These are phyloP conservation scores for Hypomontagnella submonticulosa DNA, from an alignment of 495 filamentous ascomycete species.

Conservation along the genomic window DNA sequence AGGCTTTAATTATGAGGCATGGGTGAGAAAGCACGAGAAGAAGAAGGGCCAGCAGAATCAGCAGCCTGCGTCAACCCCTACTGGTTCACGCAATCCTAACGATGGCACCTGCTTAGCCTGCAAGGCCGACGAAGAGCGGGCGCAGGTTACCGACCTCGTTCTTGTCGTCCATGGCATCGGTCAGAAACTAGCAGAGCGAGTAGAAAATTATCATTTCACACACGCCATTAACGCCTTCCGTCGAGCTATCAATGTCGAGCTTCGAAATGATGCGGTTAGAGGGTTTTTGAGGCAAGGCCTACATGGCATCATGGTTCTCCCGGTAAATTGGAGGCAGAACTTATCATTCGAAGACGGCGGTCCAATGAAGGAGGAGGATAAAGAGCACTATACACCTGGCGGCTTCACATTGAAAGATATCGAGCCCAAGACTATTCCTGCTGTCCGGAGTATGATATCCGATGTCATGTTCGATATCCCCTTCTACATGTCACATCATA, in stretches of 20 bases:
- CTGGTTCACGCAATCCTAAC: slow-evolving; percentile 43
- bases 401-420: slow-evolving; percentile 87
- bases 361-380: slow-evolving; percentile 59
- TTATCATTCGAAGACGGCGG: slow-evolving; percentile 84
- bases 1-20: slow-evolving; percentile 81
- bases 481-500: slow-evolving; percentile 95
- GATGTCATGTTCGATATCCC: slow-evolving; percentile 99
- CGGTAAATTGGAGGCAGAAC: slow-evolving; percentile 87
- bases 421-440: slow-evolving; percentile 88
- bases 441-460: slow-evolving; percentile 87
- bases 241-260: slow-evolving; percentile 85
- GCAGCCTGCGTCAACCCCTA: slow-evolving; percentile 45
- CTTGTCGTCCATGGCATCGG: slow-evolving; percentile 95
- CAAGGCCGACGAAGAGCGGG: slow-evolving; percentile 68
- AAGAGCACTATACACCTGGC: slow-evolving; percentile 64
- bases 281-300: slow-evolving; percentile 74
- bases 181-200: slow-evolving; percentile 93
- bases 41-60: slow-evolving; percentile 47
- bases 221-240: slow-evolving; percentile 92
- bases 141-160: slow-evolving; percentile 84
- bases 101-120: slow-evolving; percentile 60
- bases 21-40: slow-evolving; percentile 76
- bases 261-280: slow-evolving; percentile 77
- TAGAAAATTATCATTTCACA: slow-evolving; percentile 97
- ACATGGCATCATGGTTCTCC: slow-evolving; percentile 67